Percentiles rank a stretch among this genome's conserved stretches.
These are phyloP conservation scores for Colletotrichum falcatum DNA, from an alignment of 2,329 filamentous ascomycete genomes.

Conservation along the genomic window DNA sequence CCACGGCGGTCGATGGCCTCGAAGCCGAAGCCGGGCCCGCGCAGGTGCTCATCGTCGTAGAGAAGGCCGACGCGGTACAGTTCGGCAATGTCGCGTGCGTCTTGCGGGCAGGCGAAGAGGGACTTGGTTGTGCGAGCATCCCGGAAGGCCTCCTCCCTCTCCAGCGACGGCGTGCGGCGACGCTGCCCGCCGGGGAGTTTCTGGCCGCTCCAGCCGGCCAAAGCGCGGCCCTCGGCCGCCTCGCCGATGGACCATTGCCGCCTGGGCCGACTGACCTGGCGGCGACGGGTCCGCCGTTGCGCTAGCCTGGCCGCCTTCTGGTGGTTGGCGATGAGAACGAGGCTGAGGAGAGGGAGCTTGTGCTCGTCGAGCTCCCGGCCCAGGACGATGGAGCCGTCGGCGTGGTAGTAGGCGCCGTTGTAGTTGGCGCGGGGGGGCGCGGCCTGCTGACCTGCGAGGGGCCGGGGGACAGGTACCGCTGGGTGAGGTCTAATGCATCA, in stretches of 20 bases:
- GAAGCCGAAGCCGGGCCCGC: constrained; percentile 53
- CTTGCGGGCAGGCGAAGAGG: constrained; percentile 41
- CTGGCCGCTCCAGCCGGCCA: constrained; percentile 51
- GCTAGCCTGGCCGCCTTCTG: background rate
- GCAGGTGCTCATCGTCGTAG: constrained; percentile 56
- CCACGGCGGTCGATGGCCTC: constrained; percentile 54
- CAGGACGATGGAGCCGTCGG: constrained; percentile 21
- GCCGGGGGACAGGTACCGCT: constrained; percentile 25
- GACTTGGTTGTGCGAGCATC: constrained; percentile 54
- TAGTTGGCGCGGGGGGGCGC: constrained; percentile 11
- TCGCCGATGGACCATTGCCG: constrained; percentile 26
- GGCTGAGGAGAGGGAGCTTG: constrained; percentile 30
- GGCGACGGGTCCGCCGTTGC: constrained; percentile 8
- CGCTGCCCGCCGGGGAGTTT: constrained; percentile 53
- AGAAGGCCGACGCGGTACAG: constrained; percentile 60
- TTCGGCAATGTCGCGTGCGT: constrained; percentile 54
- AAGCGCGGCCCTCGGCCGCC: constrained; percentile 49
- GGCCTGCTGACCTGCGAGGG: constrained; percentile 22
- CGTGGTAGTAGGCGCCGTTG: constrained; percentile 21
- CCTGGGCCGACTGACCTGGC: background rate
- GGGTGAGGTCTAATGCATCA: constrained; percentile 24
- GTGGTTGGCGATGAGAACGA: constrained; percentile 29
- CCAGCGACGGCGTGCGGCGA: constrained; percentile 52
- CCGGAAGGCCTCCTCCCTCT: constrained; percentile 61
- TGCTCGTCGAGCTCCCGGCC: constrained; percentile 16